Evolutionary conservation across 345 rosid species (phyloP).

Genomic region (Citrus mangshanensis): DNA sequence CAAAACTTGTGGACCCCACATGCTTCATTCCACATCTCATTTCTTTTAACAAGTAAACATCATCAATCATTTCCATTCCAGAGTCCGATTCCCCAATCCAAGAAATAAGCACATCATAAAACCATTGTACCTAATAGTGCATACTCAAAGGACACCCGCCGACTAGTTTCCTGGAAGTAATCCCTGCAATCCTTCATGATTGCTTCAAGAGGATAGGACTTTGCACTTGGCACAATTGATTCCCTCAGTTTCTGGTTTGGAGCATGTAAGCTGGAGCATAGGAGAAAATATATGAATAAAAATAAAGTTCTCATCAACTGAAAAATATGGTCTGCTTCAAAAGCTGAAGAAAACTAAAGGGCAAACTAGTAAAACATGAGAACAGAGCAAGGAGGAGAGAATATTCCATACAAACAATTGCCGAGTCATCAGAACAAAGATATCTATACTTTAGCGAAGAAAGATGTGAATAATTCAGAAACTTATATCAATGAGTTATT

Average conservation of each 20-base stretch:
- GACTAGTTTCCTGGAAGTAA: conserved; percentile 71
- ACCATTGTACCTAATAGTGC: conserved; percentile 71
- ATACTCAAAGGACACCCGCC: conserved; percentile 88
- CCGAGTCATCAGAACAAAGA: background rate
- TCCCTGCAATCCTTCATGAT: conserved; percentile 90
- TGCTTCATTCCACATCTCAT: too few relatives aligned
- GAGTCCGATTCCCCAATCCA: too few relatives aligned
- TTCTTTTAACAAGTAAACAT: too few relatives aligned
- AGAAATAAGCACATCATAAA: background rate
- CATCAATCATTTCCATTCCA: too few relatives aligned
- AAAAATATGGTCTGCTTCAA: background rate
- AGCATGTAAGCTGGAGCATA: conserved; percentile 72
- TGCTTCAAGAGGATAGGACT: conserved; percentile 88
- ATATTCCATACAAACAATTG: background rate
- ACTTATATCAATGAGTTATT: background rate
- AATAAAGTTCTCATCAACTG: background rate
- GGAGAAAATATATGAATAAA: conserved; percentile 3
- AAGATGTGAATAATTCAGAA: background rate
- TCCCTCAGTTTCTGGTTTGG: conserved; percentile 90
- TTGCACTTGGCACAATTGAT: conserved; percentile 92
- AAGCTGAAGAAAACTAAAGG: background rate
- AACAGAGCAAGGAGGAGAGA: background rate
- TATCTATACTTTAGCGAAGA: background rate
- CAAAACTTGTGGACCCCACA: too few relatives aligned
- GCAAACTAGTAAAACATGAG: background rate